phyloP scores from a whole-genome alignment of 331 rosid genomes.

The Stylosanthes scabra region DNA sequence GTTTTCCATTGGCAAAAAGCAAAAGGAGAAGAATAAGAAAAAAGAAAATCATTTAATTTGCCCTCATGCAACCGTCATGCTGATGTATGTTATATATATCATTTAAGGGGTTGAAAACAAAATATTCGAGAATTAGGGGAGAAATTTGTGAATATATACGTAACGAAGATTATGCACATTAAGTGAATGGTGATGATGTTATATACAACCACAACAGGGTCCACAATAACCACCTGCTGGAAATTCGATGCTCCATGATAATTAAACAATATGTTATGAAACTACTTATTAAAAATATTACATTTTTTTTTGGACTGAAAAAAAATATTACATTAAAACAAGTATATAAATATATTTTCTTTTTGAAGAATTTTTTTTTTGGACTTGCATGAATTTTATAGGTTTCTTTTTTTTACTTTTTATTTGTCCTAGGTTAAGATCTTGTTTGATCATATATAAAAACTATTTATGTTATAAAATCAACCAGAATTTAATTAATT shows the following conservation, averaged over 20 bases:
- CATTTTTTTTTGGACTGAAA: too few species aligned
- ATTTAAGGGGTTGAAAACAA: background rate
- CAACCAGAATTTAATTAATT: too few species aligned
- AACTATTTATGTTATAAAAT: too few species aligned
- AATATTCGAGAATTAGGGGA: background rate
- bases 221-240: background rate
- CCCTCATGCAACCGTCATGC: constrained; percentile 41
- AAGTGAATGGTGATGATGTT: background rate
- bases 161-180: background rate
- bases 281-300: too few species aligned
- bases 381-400: too few species aligned
- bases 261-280: background rate
- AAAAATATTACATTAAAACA: too few species aligned
- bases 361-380: too few species aligned
- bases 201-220: background rate
- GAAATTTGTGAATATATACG: background rate
- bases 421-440: too few species aligned
- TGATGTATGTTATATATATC: constrained; percentile 31
- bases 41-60: background rate
- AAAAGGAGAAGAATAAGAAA: background rate
- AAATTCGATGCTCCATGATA: background rate
- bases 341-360: too few species aligned
- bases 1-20: background rate
- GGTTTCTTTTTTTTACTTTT: too few species aligned
- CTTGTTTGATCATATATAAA: too few species aligned